Conservation (phyloP, 495 filamentous ascomycete species). For the Lichina pygmaea region DNA sequence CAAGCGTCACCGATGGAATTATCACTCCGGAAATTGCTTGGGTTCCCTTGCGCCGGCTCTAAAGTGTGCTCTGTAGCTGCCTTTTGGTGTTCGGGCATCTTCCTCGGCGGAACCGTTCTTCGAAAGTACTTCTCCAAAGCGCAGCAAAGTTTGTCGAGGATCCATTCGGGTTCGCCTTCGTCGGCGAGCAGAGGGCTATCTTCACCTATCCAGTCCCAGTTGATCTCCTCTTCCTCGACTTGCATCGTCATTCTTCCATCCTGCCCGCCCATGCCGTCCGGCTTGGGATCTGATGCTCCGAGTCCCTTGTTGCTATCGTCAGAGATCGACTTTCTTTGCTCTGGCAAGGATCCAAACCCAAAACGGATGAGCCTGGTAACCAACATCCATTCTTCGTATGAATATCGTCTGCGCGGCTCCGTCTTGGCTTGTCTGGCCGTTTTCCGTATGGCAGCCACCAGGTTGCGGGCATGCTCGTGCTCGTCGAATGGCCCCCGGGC, state of each 20-base stretch:
- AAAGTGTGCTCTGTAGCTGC: neutral
- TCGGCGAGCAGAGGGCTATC: constrained; percentile 30
- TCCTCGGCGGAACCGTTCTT: neutral
- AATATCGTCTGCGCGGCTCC: constrained; percentile 19
- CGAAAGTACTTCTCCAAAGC: constrained; percentile 14
- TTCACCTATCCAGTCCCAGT: constrained; percentile 45
- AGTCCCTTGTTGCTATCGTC: constrained; percentile 2
- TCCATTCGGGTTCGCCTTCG: constrained; percentile 29
- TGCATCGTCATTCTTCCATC: constrained; percentile 12
- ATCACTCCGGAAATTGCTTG: no score
- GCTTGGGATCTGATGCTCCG: constrained; percentile 2
- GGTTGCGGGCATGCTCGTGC: constrained; percentile 19
- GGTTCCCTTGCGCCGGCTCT: no score
- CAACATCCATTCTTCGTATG: constrained; percentile 38
- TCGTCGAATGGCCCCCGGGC: constrained; percentile 13
- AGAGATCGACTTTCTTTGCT: constrained; percentile 9
- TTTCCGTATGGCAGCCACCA: constrained; percentile 25
- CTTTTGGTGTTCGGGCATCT: neutral
- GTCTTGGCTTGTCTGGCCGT: constrained; percentile 19
- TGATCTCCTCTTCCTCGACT: constrained; percentile 26
- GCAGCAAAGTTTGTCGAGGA: constrained; percentile 30
- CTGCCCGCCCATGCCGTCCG: constrained; percentile 5
- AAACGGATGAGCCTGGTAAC: constrained; percentile 33
- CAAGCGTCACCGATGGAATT: no score
- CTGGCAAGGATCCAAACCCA: neutral